Conservation (phyloP, 345 rosid genomes). For the Odontarrhena argentea region DNA sequence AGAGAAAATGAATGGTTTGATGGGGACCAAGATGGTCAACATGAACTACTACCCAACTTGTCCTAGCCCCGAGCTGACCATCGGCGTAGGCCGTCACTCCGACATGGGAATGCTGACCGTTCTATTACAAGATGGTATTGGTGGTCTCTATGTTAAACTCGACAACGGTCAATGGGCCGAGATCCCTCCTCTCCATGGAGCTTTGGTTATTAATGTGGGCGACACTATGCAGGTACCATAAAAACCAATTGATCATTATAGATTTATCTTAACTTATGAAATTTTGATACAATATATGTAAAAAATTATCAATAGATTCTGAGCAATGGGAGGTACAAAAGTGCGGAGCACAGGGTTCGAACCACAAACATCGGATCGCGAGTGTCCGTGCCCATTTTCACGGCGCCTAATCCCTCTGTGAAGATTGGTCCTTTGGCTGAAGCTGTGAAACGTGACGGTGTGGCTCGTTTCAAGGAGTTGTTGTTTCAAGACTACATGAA, state of each 20-base stretch:
- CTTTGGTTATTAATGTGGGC: conserved; percentile 51
- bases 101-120: conserved; percentile 62
- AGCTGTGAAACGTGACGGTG: conserved; percentile 49
- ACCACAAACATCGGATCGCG: conserved; percentile 50
- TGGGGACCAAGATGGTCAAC: conserved; percentile 51
- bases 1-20: conserved; percentile 43
- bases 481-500: conserved; percentile 54
- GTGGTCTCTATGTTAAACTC: conserved; percentile 62
- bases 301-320: conserved; percentile 42
- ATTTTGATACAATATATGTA: not conserved
- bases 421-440: conserved; percentile 55
- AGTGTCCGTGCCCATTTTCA: conserved; percentile 61
- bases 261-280: not conserved
- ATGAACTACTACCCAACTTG: conserved; percentile 68
- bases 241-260: not conserved
- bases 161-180: conserved; percentile 47
- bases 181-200: conserved; percentile 44
- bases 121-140: conserved; percentile 62
- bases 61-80: conserved; percentile 61
- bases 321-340: conserved; percentile 62
- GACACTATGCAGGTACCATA: conserved; percentile 46
- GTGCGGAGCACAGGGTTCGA: conserved; percentile 61
- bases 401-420: conserved; percentile 44
- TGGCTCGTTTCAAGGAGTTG: conserved; percentile 49
- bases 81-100: conserved; percentile 68